phyloP scores from a whole-genome alignment of 495 filamentous ascomycete species.

The Tuber aestivum region DNA sequence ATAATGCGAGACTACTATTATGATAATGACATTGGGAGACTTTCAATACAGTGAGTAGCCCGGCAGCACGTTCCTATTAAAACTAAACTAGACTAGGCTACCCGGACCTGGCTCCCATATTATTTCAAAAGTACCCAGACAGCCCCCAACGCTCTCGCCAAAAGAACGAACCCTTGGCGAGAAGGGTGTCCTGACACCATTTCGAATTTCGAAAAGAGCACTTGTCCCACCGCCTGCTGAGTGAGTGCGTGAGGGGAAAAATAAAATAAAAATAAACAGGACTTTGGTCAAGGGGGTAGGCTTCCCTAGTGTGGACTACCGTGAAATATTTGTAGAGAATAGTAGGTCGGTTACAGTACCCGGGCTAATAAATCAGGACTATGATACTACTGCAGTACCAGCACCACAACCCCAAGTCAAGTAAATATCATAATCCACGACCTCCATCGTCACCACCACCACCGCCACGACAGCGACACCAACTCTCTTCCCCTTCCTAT shows the following conservation, averaged over 20 bases:
- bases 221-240: background rate
- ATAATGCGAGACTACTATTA: background rate
- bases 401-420: background rate
- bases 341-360: background rate
- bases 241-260: background rate
- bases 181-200: background rate
- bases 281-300: background rate
- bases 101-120: background rate
- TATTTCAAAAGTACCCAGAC: background rate
- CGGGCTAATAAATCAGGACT: background rate
- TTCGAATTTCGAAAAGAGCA: background rate
- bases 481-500: background rate
- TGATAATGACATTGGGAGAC: background rate
- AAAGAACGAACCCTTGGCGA: background rate
- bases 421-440: background rate
- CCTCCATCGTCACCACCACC: background rate
- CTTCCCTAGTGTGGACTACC: background rate
- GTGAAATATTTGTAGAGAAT: background rate
- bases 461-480: background rate
- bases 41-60: background rate
- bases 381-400: background rate
- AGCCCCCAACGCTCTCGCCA: background rate
- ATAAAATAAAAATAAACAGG: too few species aligned
- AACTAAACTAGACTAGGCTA: background rate
- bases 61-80: conserved; percentile 1